phyloP scores from a whole-genome alignment of 169 alveolate genomes.

The Babesia ovata region DNA sequence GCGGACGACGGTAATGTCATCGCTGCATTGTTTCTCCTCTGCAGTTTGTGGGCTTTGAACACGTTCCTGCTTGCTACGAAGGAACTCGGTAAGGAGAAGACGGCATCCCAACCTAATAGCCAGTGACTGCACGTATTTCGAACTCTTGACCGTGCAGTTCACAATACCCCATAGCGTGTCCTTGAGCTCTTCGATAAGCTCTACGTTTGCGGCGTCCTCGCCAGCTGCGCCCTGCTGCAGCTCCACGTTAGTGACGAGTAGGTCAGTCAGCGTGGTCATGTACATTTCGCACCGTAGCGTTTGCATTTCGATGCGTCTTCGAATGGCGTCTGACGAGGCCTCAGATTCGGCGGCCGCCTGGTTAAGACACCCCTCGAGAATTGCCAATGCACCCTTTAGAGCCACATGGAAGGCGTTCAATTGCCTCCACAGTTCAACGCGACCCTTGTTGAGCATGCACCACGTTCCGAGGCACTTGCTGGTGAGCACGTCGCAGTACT shows the following conservation, averaged over 20 bases:
- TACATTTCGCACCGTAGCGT: constrained; percentile 75
- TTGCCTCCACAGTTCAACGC: constrained; percentile 65
- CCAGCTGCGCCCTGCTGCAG: constrained; percentile 10
- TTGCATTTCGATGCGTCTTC: constrained; percentile 66
- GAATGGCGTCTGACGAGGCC: neutral
- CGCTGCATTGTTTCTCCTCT: constrained; percentile 32
- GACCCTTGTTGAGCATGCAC: constrained; percentile 70
- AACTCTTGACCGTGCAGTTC: constrained; percentile 49
- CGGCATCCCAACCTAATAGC: constrained; percentile 63
- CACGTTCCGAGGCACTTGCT: constrained; percentile 74
- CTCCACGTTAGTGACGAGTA: constrained; percentile 68
- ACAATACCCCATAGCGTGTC: constrained; percentile 70
- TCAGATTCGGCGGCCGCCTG: constrained; percentile 23
- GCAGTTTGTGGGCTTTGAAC: constrained; percentile 5
- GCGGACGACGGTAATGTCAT: constrained; percentile 42
- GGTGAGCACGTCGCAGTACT: constrained; percentile 71
- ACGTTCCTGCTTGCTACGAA: constrained; percentile 27
- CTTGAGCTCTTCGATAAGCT: constrained; percentile 36
- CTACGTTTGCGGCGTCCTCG: constrained; percentile 6
- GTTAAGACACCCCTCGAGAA: constrained; percentile 55
- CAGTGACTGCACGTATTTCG: constrained; percentile 72
- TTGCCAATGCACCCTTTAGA: constrained; percentile 65
- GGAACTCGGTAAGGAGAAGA: constrained; percentile 56
- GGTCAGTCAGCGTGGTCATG: constrained; percentile 69
- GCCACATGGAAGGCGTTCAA: constrained; percentile 74